Percentiles rank a stretch among this genome's conserved stretches.
Evolutionary conservation across 208 protist species (phyloP).

Genomic region (Phytomonas sp.): DNA sequence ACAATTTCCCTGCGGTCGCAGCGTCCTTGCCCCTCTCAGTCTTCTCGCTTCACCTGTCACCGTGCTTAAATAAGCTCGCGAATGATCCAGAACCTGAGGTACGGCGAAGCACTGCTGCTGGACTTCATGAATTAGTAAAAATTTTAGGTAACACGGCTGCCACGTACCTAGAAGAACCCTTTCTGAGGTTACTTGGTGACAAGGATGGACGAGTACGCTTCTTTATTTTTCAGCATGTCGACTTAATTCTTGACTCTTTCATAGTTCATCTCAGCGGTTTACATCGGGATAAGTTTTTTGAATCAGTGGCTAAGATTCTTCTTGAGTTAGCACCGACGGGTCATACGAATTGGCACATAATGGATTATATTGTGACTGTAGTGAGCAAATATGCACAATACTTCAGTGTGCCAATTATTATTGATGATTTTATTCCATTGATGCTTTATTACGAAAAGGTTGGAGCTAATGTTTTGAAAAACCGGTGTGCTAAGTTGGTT

Average conservation of each 20-base stretch:
- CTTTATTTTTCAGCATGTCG: slow-evolving; percentile 44
- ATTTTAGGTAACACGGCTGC: slow-evolving; percentile 62
- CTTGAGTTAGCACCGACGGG: slow-evolving; percentile 29
- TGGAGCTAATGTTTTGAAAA: slow-evolving; percentile 55
- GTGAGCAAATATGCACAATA: slow-evolving; percentile 43
- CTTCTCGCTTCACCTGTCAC: slow-evolving; percentile 55
- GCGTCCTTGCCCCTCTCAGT: slow-evolving; percentile 71
- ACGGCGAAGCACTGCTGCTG: slow-evolving; percentile 60
- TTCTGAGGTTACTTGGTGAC: slow-evolving; percentile 58
- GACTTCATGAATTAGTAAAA: slow-evolving; percentile 78
- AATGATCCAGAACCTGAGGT: slow-evolving; percentile 41
- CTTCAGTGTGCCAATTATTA: slow-evolving; percentile 41
- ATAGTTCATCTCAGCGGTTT: slow-evolving; percentile 22
- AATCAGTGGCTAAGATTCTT: slow-evolving; percentile 30
- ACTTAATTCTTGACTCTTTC: slow-evolving; percentile 68
- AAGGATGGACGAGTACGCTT: slow-evolving; percentile 41
- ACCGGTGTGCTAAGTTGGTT: slow-evolving; percentile 48
- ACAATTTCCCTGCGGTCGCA: slow-evolving; percentile 83
- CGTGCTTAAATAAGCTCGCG: slow-evolving; percentile 54
- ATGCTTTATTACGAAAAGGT: slow-evolving; percentile 48
- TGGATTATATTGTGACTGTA: slow-evolving; percentile 52
- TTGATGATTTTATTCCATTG: slow-evolving; percentile 59
- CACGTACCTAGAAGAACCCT: slow-evolving; percentile 46
- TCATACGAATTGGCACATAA: slow-evolving; percentile 61
- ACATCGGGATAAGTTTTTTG: slow-evolving; percentile 46